These are phyloP conservation scores for Penicillium waksmanii DNA, from an alignment of 495 filamentous ascomycete genomes.

Conservation along the genomic window DNA sequence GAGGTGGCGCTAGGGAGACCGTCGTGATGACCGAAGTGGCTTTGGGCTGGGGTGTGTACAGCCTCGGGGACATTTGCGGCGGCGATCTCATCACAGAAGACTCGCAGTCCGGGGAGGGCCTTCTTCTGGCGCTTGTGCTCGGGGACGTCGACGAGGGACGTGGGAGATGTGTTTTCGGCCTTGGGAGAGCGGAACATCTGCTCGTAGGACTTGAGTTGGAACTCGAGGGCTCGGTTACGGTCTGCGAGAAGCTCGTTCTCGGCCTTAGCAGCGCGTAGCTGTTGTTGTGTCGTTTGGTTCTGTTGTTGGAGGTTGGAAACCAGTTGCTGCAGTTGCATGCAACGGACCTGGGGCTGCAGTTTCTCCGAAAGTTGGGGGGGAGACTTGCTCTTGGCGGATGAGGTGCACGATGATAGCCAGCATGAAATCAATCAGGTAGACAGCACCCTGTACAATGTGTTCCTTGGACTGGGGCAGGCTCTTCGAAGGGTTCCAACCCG, in stretches of 20 bases:
- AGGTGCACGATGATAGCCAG: conserved; percentile 44
- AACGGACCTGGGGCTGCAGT: conserved; percentile 47
- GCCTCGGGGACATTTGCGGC: conserved; percentile 27
- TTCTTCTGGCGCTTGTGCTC: conserved; percentile 40
- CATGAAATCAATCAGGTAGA: conserved; percentile 51
- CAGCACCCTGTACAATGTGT: conserved; percentile 50
- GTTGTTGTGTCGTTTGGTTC: conserved; percentile 42
- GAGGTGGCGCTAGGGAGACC: conserved; percentile 31
- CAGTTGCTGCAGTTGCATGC: conserved; percentile 48
- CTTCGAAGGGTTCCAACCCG: conserved; percentile 52
- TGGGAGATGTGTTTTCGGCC: conserved; percentile 36
- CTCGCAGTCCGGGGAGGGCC: conserved; percentile 44
- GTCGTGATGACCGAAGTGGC: conserved; percentile 23
- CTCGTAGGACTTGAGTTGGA: conserved; percentile 48
- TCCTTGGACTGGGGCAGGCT: conserved; percentile 52
- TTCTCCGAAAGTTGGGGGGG: conserved; percentile 46
- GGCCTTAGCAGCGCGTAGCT: conserved; percentile 42
- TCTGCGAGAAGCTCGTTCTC: conserved; percentile 45
- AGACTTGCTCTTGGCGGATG: conserved; percentile 45
- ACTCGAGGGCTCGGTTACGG: conserved; percentile 44
- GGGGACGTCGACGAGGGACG: conserved; percentile 31
- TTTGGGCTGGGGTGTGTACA: conserved; percentile 12
- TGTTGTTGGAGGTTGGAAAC: conserved; percentile 45
- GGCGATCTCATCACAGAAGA: conserved; percentile 46
- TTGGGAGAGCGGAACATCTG: conserved; percentile 48